Evolutionary conservation across 345 rosid species (phyloP), one percentile per base, ranked within the genome.

Genomic region (Erysimum cheiranthoides): DNA sequence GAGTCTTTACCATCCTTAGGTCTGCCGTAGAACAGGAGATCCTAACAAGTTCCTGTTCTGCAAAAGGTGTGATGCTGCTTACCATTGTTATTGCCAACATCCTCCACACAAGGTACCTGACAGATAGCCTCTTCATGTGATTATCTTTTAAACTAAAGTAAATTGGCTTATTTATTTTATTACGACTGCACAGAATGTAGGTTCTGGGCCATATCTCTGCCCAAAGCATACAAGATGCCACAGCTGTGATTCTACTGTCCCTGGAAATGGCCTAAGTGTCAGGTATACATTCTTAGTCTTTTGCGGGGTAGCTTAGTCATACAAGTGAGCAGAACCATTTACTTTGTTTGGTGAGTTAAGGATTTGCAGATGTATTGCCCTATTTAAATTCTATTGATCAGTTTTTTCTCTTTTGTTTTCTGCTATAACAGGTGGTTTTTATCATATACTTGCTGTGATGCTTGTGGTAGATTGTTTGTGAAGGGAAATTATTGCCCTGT

Each of bases 221-320:
- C 90, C 94, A 10, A 90, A 95, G 82, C 99, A 95, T 83, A 95
- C 98, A 54, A 87, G 82, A 72, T 95, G 99, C 77, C 97, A 95
- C 85, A 95, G 99, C 81, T 95, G 99, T 84, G 93, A 84, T 76
- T 95, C 98, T 66, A 84, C 73, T 79, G 97, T 95, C 61, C 99
- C 99, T 14, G 99, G 99, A 87, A 95, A 95, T 81, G 99, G 99
- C 80, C 80, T 95, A 65, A 95, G 99, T 42, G 98, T 95, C 84
- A 87, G 99, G 99, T 93, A 89, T 66, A 27, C 52, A 31, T 71
- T 40, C 43, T 46, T 59, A 71, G 50, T 62, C 53, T 52, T 61
- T 73, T 30, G 49, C 1, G 4, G 50, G 70, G 8, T 77, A 30
- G 45, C 14, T 47, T 56, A 38, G 67, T 30, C 35, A 21, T 57